Evolutionary conservation across 2,329 filamentous ascomycete species (phyloP), one percentile per base, ranked within the genome.

Genomic region (Aspergillus latus): DNA sequence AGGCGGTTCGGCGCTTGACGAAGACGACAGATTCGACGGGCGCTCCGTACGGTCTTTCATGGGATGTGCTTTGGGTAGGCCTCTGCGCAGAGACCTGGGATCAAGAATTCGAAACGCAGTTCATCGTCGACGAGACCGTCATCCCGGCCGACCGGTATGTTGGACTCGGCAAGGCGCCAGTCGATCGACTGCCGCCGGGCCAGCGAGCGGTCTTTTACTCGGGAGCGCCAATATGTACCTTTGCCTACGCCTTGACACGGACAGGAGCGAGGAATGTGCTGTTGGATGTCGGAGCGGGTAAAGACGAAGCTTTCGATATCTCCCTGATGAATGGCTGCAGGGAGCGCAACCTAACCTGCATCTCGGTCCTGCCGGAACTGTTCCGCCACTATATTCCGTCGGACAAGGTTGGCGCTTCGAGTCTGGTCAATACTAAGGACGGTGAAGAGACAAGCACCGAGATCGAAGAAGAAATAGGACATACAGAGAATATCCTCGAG

Each of bases 61-160:
- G 73, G 72, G 72, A 76, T 58, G 59, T 76, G 9, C 62, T 76
- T 1, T 75, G 72, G 72, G 57, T 76, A 15, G 74, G 73, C 0
- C 69, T 71, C 43, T 76, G 73, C 59, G 69, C 67, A 4, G 57
- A 68, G 49, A 49, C 49, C 52, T 51, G 59, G 57, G 36, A 62
- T 40, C 16, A 59, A 34, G 6, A 9, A 32, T 28, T 65, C 64
- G 52, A 64, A 59, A 40, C 59, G 8, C 42, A 59, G 4, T 65
- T 63, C 4, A 57, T 61, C 42, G 59, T 59, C 4, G 68, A 72
- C 26, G 32, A 59, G 1, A 68, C 66, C 9, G 64, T 68, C 4
- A 62, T 65, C 11, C 65, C 66, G 0, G 49, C 59, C 10, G 30
- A 60, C 4, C 50, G 58, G 21, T 62, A 68, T 45, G 34, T 52